phyloP scores from a whole-genome alignment of 371 early-diverging fungal genomes.

The Mortierella sp. region DNA sequence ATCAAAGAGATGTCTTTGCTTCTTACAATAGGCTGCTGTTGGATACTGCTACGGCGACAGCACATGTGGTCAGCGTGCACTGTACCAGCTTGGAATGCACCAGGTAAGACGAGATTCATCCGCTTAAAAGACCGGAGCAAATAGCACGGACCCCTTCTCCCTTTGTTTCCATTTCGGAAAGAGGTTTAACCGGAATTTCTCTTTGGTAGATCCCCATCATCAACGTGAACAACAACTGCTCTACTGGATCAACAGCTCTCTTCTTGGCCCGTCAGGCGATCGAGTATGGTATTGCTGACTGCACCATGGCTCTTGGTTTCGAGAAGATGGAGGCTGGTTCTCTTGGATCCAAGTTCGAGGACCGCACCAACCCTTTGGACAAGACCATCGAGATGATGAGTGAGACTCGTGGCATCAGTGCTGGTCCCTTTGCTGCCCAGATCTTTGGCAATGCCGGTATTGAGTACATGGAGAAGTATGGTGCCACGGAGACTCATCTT shows the following conservation, averaged over 20 bases:
- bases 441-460: slow-evolving; percentile 84
- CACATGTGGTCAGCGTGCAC: slow-evolving; percentile 78
- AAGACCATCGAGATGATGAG: slow-evolving; percentile 65
- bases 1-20: background rate
- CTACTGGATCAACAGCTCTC: slow-evolving; percentile 83
- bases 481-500: slow-evolving; percentile 67
- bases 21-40: slow-evolving; percentile 55
- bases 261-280: slow-evolving; percentile 76
- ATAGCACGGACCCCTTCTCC: background rate
- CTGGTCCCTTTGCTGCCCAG: slow-evolving; percentile 76
- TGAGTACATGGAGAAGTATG: slow-evolving; percentile 75
- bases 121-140: background rate
- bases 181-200: background rate
- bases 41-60: slow-evolving; percentile 78
- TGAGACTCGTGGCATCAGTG: slow-evolving; percentile 67
- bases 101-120: slow-evolving; percentile 61
- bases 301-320: slow-evolving; percentile 83
- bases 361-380: slow-evolving; percentile 77
- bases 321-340: slow-evolving; percentile 81
- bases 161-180: slow-evolving; percentile 1
- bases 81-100: slow-evolving; percentile 77
- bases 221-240: slow-evolving; percentile 88
- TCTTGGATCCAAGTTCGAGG: slow-evolving; percentile 63
- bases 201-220: slow-evolving; percentile 57
- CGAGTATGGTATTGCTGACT: slow-evolving; percentile 72